Evolutionary conservation across 768 basidiomycete genomes (phyloP).

Genomic region (Podaxis sp.): DNA sequence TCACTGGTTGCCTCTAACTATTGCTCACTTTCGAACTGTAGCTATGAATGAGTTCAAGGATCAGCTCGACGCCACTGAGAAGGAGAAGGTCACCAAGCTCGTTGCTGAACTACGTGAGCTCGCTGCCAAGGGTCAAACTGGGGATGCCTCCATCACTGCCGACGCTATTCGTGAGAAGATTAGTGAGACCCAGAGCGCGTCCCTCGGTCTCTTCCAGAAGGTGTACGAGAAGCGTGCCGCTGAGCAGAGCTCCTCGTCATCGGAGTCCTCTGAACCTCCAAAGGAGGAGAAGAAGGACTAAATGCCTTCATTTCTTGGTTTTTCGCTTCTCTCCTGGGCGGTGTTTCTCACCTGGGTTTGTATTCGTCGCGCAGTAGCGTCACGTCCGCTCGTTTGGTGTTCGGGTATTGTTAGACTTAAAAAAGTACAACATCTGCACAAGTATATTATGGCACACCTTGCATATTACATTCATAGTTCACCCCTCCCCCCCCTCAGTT

Average conservation of each 20-base stretch:
- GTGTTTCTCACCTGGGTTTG: constrained; percentile 7
- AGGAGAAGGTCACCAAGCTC: constrained; percentile 89
- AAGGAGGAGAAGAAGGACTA: constrained; percentile 89
- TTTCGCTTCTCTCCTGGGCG: constrained; percentile 4
- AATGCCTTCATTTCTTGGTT: constrained; percentile 17
- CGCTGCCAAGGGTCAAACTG: constrained; percentile 83
- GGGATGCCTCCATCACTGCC: constrained; percentile 75
- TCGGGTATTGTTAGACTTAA: constrained; percentile 23
- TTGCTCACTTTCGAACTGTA: constrained; percentile 23
- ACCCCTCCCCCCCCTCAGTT: constrained; percentile 12
- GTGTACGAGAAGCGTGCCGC: constrained; percentile 90
- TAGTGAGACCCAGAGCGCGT: constrained; percentile 90
- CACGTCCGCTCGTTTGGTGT: constrained; percentile 9
- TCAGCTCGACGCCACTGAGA: constrained; percentile 87
- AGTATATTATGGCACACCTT: constrained; percentile 10
- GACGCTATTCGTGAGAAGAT: constrained; percentile 92
- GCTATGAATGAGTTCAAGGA: constrained; percentile 98
- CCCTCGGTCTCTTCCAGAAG: constrained; percentile 97
- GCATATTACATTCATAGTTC: constrained; percentile 9
- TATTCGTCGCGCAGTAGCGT: constrained; percentile 6
- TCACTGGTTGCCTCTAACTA: neutral
- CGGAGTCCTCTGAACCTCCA: constrained; percentile 34
- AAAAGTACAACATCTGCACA: constrained; percentile 21
- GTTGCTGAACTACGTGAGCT: constrained; percentile 85
- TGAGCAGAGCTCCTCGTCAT: constrained; percentile 47